Conservation (phyloP, 805 yeast genomes). For the Ogataea neopini region DNA sequence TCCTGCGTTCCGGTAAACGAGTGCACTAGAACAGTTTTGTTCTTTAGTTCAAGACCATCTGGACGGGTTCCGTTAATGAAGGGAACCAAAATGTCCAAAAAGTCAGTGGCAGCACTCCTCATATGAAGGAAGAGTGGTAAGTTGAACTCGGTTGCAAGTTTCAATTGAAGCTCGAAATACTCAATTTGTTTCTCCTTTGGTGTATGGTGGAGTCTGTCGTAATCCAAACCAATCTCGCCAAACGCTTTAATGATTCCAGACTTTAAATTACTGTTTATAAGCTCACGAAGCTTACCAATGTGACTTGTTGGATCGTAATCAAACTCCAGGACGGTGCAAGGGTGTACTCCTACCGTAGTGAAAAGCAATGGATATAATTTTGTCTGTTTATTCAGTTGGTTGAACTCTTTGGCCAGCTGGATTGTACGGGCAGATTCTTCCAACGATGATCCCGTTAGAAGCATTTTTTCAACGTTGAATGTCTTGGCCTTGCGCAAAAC, state of each 20-base stretch:
- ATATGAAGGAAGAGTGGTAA: constrained; percentile 89
- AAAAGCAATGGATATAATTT: constrained; percentile 38
- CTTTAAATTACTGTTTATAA: constrained; percentile 50
- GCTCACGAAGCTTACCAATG: constrained; percentile 46
- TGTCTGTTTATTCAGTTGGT: constrained; percentile 14
- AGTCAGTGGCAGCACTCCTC: constrained; percentile 84
- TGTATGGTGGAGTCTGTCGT: constrained; percentile 82
- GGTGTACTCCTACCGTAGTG: constrained; percentile 93
- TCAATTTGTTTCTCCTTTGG: constrained; percentile 62
- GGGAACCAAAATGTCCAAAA: constrained; percentile 61
- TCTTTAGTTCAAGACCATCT: constrained; percentile 30
- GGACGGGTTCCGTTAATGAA: constrained; percentile 48
- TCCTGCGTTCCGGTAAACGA: constrained; percentile 84
- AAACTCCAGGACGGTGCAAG: constrained; percentile 75
- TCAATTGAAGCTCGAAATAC: constrained; percentile 74
- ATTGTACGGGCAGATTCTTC: constrained; percentile 65
- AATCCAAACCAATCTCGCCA: constrained; percentile 96
- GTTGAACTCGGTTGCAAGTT: constrained; percentile 55
- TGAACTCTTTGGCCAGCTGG: constrained; percentile 43
- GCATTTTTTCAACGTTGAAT: constrained; percentile 64
- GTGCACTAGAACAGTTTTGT: constrained; percentile 79
- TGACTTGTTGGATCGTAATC: constrained; percentile 39
- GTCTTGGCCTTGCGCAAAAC: constrained; percentile 68
- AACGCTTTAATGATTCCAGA: constrained; percentile 69
- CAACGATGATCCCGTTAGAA: constrained; percentile 83